Percentiles rank a stretch among this genome's conserved stretches.
These are phyloP conservation scores for Vanilla planifolia DNA, from an alignment of 106 monocot species.

Conservation along the genomic window DNA sequence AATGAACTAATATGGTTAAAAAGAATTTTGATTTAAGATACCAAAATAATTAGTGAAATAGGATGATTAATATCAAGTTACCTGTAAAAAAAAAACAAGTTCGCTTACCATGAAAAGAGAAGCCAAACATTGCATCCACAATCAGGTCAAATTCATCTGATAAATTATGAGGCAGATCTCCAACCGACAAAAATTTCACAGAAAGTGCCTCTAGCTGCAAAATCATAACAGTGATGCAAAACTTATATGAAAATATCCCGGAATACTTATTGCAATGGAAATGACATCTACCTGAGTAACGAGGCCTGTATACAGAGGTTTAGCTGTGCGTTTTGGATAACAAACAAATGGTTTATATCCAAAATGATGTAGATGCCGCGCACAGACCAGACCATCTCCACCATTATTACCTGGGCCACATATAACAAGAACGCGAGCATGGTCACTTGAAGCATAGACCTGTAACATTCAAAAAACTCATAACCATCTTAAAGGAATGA, in stretches of 20 bases:
- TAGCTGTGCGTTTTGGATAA: constrained; percentile 87
- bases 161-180: constrained; percentile 68
- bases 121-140: constrained; percentile 92
- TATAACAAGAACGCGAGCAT: constrained; percentile 52
- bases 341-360: constrained; percentile 75
- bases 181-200: constrained; percentile 66
- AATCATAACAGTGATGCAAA: constrained; percentile 11
- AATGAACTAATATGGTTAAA: too few relatives aligned
- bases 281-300: constrained; percentile 60
- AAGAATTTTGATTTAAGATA: too few relatives aligned
- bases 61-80: too few relatives aligned
- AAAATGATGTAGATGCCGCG: constrained; percentile 87
- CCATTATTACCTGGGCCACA: constrained; percentile 99
- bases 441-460: constrained; percentile 74
- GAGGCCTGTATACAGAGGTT: constrained; percentile 68
- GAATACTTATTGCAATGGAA: not conserved
- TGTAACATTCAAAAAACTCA: constrained; percentile 15
- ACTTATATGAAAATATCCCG: not conserved
- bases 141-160: constrained; percentile 76
- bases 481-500: not conserved
- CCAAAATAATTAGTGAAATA: too few relatives aligned
- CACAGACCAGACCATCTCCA: constrained; percentile 94
- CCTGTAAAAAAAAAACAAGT: too few relatives aligned
- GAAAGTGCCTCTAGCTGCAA: constrained; percentile 77
- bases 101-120: constrained; percentile 87